Conservation (phyloP, 1,284 basidiomycete genomes). For the Termitomyces sp. region DNA sequence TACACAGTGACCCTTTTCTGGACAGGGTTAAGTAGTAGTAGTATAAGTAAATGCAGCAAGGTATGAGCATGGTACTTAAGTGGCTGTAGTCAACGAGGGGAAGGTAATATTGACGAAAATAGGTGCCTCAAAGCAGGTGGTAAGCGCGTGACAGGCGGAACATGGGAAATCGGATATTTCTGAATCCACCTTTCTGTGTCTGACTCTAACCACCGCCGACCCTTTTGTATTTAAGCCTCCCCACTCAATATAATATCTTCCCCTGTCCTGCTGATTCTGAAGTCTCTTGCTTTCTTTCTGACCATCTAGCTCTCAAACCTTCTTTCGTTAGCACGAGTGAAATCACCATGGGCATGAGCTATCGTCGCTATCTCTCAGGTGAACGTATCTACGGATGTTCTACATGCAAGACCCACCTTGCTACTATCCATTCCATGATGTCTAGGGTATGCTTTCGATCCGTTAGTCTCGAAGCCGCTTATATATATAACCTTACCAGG, state of each 20-base stretch:
- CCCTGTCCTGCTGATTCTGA: background rate
- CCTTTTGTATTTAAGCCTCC: constrained; percentile 15
- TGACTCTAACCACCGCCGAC: constrained; percentile 11
- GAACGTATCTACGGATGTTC: constrained; percentile 89
- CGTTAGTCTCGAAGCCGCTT: constrained; percentile 6
- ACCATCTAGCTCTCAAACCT: background rate
- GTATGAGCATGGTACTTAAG: background rate
- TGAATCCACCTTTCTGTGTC: background rate
- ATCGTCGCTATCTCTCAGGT: constrained; percentile 84
- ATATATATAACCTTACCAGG: constrained; percentile 39
- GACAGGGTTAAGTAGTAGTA: too few relatives aligned
- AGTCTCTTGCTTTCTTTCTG: constrained; percentile 2
- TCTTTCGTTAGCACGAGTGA: constrained; percentile 2
- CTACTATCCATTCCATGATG: constrained; percentile 88
- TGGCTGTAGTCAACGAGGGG: background rate
- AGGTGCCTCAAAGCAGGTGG: constrained; percentile 4
- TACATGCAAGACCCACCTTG: constrained; percentile 89
- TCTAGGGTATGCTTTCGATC: constrained; percentile 62
- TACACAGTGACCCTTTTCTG: background rate
- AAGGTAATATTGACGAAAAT: constrained; percentile 11
- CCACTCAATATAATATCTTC: constrained; percentile 11
- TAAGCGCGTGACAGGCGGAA: constrained; percentile 17
- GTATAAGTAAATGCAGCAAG: background rate
- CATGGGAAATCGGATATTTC: constrained; percentile 11
- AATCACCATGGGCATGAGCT: constrained; percentile 77